These are phyloP conservation scores for Clavispora vitiphila DNA, from an alignment of 805 yeast genomes.

Conservation along the genomic window DNA sequence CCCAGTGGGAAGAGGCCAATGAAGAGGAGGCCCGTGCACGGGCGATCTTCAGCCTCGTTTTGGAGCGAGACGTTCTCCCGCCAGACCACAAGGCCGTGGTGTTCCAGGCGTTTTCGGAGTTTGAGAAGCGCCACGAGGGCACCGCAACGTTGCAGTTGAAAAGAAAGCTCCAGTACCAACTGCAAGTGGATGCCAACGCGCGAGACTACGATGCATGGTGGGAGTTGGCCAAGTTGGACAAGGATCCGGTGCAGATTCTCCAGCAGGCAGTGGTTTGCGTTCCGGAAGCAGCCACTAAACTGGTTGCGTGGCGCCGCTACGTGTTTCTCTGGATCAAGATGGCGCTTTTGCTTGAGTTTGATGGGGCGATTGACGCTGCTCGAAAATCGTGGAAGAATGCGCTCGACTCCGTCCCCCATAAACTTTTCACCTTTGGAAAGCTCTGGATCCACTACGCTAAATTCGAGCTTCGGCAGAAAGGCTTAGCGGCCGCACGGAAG, in stretches of 20 bases:
- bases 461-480: constrained; percentile 64
- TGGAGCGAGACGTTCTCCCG: constrained; percentile 22
- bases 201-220: constrained; percentile 80
- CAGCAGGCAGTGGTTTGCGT: constrained; percentile 38
- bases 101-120: constrained; percentile 41
- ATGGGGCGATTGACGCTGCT: constrained; percentile 39
- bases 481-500: constrained; percentile 54
- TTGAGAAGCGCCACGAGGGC: constrained; percentile 56
- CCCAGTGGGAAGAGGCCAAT: constrained; percentile 62
- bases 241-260: constrained; percentile 30
- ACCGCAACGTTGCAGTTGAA: constrained; percentile 48
- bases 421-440: constrained; percentile 59
- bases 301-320: constrained; percentile 59
- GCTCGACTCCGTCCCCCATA: constrained; percentile 51
- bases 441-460: constrained; percentile 69
- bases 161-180: constrained; percentile 53
- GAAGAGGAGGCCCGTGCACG: constrained; percentile 61
- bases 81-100: constrained; percentile 12
- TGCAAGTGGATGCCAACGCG: constrained; percentile 41
- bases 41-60: constrained; percentile 49
- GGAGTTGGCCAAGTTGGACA: constrained; percentile 37
- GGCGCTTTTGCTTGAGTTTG: constrained; percentile 57
- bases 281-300: constrained; percentile 32
- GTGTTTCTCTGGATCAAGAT: constrained; percentile 66
- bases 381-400: constrained; percentile 48